Conservation (phyloP, 306 rosid genomes). For the Dalbergia cultrata region DNA sequence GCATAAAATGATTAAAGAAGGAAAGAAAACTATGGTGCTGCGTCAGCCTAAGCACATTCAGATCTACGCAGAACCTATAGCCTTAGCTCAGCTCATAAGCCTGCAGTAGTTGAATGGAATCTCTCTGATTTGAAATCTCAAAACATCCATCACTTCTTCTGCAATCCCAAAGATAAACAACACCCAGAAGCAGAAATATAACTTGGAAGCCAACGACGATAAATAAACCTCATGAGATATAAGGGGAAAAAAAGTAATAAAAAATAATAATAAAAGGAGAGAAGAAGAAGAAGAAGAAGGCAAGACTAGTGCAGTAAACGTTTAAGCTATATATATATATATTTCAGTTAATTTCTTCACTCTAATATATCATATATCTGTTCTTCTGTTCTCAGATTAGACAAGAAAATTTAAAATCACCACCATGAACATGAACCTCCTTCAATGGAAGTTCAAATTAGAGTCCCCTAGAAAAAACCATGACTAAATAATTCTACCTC, state of each 20-base stretch:
- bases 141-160: slow-evolving; percentile 34
- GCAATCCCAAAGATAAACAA: not conserved
- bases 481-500: slow-evolving; percentile 3
- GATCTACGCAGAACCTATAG: slow-evolving; percentile 31
- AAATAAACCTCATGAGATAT: not conserved
- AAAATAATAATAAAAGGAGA: not conserved
- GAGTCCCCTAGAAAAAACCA: not conserved
- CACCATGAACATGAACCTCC: slow-evolving; percentile 34
- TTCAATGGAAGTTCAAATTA: slow-evolving; percentile 3
- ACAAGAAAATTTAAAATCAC: not conserved
- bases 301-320: not conserved
- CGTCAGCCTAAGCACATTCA: slow-evolving; percentile 54
- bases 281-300: not conserved
- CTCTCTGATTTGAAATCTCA: slow-evolving; percentile 41
- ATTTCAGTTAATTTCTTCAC: slow-evolving; percentile 16
- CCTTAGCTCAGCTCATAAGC: slow-evolving; percentile 39
- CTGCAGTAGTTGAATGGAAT: slow-evolving; percentile 41
- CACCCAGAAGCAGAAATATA: slow-evolving; percentile 13
- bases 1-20: slow-evolving; percentile 28
- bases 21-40: not conserved
- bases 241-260: not conserved
- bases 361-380: not conserved
- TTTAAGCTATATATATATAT: slow-evolving; percentile 16
- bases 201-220: not conserved
- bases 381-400: slow-evolving; percentile 24